Evolutionary conservation across 164 flowering plant genomes (phyloP), one percentile per base, ranked within the genome.

Genomic region (Kingdonia uniflora): DNA sequence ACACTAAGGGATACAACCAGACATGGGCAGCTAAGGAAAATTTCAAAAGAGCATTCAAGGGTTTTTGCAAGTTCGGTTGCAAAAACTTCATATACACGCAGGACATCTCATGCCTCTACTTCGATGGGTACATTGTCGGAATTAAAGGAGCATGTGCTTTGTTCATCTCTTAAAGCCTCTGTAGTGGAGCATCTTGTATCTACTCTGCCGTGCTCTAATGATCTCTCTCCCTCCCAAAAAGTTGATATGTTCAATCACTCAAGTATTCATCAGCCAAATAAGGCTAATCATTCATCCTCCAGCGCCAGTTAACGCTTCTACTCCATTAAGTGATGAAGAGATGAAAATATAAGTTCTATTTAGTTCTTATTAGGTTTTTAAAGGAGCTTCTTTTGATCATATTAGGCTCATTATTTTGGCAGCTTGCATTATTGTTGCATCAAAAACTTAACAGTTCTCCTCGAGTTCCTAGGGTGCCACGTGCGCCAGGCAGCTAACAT

Each of bases 361-460:
- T 0, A 13, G 21, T 2, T 33, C 52, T 6, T n/a, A 33, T 42
- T 40, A 3, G 35, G 4, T 4, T 29, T 29, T 29, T 29, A 29
- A 29, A 8, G 8, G 35, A 8, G 8, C 4, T 8, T 29, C 8
- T 8, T 19, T 37, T 25, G 12, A 8, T 54, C 19, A 39, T 25
- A 41, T 44, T 45, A n/a, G 56, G 11, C 54, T 46, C 44, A 19
- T 46, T 53, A 16, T 19, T 62, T 56, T 46, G 63, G 63, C 83
- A 94, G 99, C 88, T 86, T 74, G 97, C 97, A 45, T 68, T 87
- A 43, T 78, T 86, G 52, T 70, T 94, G 61, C 99, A 94, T 74
- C 97, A 89, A 66, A 84, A 94, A 72, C 90, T 94, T 37, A 94
- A 94, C 63, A 94, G 99, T 65, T 89, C 97, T 62, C 96, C 95